Evolutionary conservation across 495 filamentous ascomycete species (phyloP).

Genomic region (Hypoxylon fragiforme): DNA sequence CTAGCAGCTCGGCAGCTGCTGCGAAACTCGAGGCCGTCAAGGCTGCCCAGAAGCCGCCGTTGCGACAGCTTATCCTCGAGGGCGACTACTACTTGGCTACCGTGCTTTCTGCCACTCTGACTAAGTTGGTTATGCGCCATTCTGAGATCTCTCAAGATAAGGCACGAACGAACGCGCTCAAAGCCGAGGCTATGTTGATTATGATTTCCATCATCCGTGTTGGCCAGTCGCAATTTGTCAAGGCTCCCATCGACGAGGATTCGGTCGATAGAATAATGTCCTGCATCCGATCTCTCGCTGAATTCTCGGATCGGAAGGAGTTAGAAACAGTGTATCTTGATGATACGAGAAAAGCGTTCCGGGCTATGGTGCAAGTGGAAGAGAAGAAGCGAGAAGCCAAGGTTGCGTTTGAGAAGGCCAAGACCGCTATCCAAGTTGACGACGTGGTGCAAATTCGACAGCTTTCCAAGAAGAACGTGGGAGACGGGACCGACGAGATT

Average conservation of each 20-base stretch:
- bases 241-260: slow-evolving; percentile 96
- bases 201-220: slow-evolving; percentile 99
- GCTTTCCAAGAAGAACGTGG: slow-evolving; percentile 86
- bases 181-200: slow-evolving; percentile 97
- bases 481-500: slow-evolving; percentile 81
- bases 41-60: slow-evolving; percentile 92
- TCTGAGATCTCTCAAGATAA: slow-evolving; percentile 87
- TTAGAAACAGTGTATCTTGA: slow-evolving; percentile 92
- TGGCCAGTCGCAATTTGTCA: slow-evolving; percentile 96
- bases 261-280: slow-evolving; percentile 97
- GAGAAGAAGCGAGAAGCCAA: slow-evolving; percentile 95
- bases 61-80: slow-evolving; percentile 93
- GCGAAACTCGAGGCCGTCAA: slow-evolving; percentile 96
- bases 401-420: slow-evolving; percentile 87
- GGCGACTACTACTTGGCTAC: slow-evolving; percentile 97
- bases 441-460: slow-evolving; percentile 92
- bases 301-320: slow-evolving; percentile 86
- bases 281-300: slow-evolving; percentile 88
- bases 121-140: slow-evolving; percentile 98
- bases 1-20: slow-evolving; percentile 83
- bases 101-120: slow-evolving; percentile 90
- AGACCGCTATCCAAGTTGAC: slow-evolving; percentile 92
- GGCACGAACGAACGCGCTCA: slow-evolving; percentile 88
- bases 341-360: slow-evolving; percentile 94
- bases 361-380: slow-evolving; percentile 96